Base-by-base conservation (phyloP, 345 rosid genomes). In the Pseudoturritis turrita region DNA sequence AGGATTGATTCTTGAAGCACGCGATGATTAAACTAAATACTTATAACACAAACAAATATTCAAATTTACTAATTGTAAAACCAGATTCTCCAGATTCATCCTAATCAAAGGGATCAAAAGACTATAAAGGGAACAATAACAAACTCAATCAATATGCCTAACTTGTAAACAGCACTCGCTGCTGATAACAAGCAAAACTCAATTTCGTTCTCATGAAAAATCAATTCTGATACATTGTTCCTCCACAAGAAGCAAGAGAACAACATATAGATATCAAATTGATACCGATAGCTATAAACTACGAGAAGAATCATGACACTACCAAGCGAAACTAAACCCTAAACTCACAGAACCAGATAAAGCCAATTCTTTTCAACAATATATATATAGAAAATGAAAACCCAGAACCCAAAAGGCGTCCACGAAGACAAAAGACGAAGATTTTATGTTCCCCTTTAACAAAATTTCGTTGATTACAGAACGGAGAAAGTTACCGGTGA, bases 401-500 rank as follows among this genome's bases (percentile, higher is more conserved):
- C 31, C 57, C 21, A 70, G 8, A 33, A 31, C 6, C 3, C 7
- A 53, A 17, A 23, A 40, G 56, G 65, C 10, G 40, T 29, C 12
- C 1, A 68, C 28, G 14, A 41, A 13, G 29, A 23, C 11, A 46
- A 19, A 23, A 54, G 17, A 11, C n/a, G 11, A 65, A 70, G 53
- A 22, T 2, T 35, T 69, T 25, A 43, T 43, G 51, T 37, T 51
- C 41, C 26, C 14, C 5, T 9, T 17, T 5, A 25, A 22, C 35
- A 33, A 46, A 63, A 33, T 9, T 18, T 64, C 0, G 29, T 29
- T 31, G 28, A 44, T 15, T 14, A 44, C 10, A 52, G 63, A 43
- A 43, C 0, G 2, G 56, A 46, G 25, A 56, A 73, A n/a, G 31
- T 39, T 68, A 92, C 99, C 98, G 4, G 98, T 78, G 72, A 90